Conservation (phyloP, 2,329 filamentous ascomycete species). For the Scedosporium minutisporum region DNA sequence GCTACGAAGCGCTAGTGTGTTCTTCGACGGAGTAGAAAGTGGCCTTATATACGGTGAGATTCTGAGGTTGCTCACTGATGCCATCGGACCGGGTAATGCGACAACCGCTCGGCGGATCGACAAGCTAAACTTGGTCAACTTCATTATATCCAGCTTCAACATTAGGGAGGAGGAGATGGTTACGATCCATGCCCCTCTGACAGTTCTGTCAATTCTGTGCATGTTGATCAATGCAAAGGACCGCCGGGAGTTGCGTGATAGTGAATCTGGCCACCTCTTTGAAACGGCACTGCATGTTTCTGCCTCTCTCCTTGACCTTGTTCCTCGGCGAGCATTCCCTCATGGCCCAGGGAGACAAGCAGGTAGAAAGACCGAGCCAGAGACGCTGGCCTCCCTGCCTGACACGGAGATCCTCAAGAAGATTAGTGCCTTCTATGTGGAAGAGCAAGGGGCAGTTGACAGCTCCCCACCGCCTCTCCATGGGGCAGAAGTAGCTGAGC, state of each 20-base stretch:
- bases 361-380: conserved; percentile 4
- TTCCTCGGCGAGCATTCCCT: conserved; percentile 55
- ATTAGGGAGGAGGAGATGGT: conserved; percentile 95
- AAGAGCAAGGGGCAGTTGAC: conserved; percentile 62
- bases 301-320: conserved; percentile 49
- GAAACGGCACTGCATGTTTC: conserved; percentile 37
- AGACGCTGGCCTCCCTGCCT: conserved; percentile 11
- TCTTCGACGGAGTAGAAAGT: conserved; percentile 96
- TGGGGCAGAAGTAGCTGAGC: conserved; percentile 44
- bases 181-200: conserved; percentile 70
- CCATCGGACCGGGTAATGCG: conserved; percentile 39
- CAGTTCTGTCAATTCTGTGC: conserved; percentile 53
- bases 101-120: conserved; percentile 40
- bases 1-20: conserved; percentile 82
- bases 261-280: conserved; percentile 20
- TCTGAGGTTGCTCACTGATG: conserved; percentile 54
- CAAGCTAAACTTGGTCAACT: conserved; percentile 65
- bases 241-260: conserved; percentile 15
- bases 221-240: conserved; percentile 48
- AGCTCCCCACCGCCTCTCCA: conserved; percentile 50
- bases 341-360: conserved; percentile 13
- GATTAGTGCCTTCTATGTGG: conserved; percentile 58
- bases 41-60: conserved; percentile 85
- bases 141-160: conserved; percentile 83
- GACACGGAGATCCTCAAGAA: conserved; percentile 46